Conservation (phyloP, 345 rosid species). For the Chamaenerion angustifolium region DNA sequence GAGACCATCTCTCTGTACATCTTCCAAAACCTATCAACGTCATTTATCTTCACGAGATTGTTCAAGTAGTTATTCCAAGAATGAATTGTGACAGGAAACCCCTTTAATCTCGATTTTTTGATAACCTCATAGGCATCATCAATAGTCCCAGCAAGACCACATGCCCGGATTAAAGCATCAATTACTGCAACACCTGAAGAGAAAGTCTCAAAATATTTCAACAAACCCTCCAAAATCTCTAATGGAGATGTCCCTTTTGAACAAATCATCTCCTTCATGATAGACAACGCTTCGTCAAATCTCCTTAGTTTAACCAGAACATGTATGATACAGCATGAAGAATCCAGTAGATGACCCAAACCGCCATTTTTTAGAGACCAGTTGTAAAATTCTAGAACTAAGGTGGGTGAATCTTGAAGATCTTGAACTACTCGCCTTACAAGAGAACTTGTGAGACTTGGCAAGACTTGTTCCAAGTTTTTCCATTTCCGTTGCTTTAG, state of each 20-base stretch:
- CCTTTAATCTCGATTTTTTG: constrained; percentile 22
- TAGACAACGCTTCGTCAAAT: constrained; percentile 32
- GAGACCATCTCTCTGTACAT: constrained; percentile 33
- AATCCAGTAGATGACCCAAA: constrained; percentile 17
- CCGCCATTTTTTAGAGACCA: constrained; percentile 26
- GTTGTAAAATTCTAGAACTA: constrained; percentile 46
- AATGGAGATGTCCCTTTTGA: constrained; percentile 23
- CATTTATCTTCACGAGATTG: constrained; percentile 42
- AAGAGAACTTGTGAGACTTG: constrained; percentile 28
- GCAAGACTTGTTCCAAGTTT: constrained; percentile 25
- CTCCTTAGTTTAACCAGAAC: constrained; percentile 31
- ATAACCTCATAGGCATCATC: constrained; percentile 43
- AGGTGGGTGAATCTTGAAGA: constrained; percentile 38
- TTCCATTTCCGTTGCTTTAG: constrained; percentile 56
- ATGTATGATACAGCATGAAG: constrained; percentile 36
- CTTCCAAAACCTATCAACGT: constrained; percentile 39
- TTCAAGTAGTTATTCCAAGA: constrained; percentile 61
- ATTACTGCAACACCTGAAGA: constrained; percentile 35
- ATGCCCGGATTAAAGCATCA: constrained; percentile 55
- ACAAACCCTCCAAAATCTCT: constrained; percentile 35
- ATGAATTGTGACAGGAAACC: constrained; percentile 33
- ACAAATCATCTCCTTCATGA: constrained; percentile 29
- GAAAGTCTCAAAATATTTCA: constrained; percentile 21
- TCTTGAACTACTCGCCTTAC: constrained; percentile 31
- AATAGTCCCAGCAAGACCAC: constrained; percentile 29